Evolutionary conservation across 352 stramenopile species (phyloP).

Genomic region (Phytophthora crassamura): DNA sequence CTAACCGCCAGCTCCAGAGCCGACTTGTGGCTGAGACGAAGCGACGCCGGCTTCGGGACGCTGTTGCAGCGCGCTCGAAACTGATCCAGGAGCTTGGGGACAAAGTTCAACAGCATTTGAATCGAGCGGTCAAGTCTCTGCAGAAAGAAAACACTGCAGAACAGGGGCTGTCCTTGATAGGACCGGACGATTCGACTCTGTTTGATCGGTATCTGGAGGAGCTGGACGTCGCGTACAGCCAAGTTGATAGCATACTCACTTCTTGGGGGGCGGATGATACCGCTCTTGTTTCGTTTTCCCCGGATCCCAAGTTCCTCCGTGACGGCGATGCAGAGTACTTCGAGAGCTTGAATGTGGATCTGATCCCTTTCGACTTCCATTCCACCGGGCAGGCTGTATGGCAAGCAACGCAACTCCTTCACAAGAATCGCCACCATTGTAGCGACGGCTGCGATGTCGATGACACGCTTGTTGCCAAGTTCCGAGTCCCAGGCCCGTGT

Average conservation of each 20-base stretch:
- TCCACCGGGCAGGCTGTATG: constrained; percentile 23
- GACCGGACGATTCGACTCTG: constrained; percentile 8
- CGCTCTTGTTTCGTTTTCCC: neutral
- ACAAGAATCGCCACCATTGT: constrained; percentile 22
- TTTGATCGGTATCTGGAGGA: constrained; percentile 29
- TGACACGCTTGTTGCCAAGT: constrained; percentile 41
- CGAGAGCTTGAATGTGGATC: constrained; percentile 7
- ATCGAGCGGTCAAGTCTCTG: neutral
- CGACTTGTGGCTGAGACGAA: constrained; percentile 17
- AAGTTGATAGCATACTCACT: constrained; percentile 13
- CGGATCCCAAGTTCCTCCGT: neutral
- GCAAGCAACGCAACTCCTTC: constrained; percentile 15
- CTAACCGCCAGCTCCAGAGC: constrained; percentile 21
- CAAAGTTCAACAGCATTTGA: constrained; percentile 10
- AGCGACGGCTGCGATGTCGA: constrained; percentile 13
- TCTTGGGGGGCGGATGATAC: constrained; percentile 7
- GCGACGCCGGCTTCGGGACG: constrained; percentile 10
- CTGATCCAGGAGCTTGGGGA: constrained; percentile 18
- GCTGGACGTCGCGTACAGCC: constrained; percentile 10
- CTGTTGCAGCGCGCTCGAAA: constrained; percentile 9
- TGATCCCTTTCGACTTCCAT: constrained; percentile 23
- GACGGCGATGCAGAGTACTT: constrained; percentile 4
- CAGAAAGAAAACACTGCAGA: neutral
- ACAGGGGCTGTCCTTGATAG: neutral
- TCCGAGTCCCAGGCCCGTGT: constrained; percentile 22